phyloP scores from a whole-genome alignment of 495 filamentous ascomycete genomes.

The Trichoderma erinaceum region DNA sequence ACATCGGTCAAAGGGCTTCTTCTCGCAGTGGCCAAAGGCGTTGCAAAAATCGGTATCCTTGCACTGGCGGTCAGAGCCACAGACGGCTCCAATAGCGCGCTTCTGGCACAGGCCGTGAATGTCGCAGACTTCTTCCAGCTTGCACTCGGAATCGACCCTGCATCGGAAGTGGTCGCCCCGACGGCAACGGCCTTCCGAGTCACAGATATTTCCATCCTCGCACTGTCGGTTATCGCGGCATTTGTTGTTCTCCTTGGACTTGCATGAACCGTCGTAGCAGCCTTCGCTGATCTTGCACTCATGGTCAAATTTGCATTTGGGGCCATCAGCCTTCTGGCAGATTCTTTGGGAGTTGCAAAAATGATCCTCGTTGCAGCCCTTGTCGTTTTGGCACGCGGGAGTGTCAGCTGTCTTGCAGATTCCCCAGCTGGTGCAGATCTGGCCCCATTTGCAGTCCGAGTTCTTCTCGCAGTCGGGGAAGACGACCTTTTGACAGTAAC shows the following conservation, averaged over 20 bases:
- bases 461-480: conserved; percentile 6
- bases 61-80: background rate
- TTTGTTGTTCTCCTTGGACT: background rate
- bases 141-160: conserved; percentile 34
- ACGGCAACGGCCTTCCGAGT: background rate
- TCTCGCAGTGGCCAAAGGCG: background rate
- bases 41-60: background rate
- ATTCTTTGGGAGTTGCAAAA: background rate
- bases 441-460: background rate
- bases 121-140: background rate
- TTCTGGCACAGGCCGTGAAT: background rate
- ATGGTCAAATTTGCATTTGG: conserved; percentile 33
- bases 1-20: background rate
- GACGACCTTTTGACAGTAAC: background rate
- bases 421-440: background rate
- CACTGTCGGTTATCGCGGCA: background rate
- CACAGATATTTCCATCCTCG: background rate
- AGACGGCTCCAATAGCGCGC: background rate
- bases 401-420: background rate
- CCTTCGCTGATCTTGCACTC: conserved; percentile 25
- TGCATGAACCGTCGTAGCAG: background rate
- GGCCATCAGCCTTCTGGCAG: conserved; percentile 25
- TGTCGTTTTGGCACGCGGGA: background rate
- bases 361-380: background rate
- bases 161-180: conserved; percentile 20